These are phyloP conservation scores for Salvia sclarea DNA, from an alignment of 305 asterid species.

Conservation along the genomic window DNA sequence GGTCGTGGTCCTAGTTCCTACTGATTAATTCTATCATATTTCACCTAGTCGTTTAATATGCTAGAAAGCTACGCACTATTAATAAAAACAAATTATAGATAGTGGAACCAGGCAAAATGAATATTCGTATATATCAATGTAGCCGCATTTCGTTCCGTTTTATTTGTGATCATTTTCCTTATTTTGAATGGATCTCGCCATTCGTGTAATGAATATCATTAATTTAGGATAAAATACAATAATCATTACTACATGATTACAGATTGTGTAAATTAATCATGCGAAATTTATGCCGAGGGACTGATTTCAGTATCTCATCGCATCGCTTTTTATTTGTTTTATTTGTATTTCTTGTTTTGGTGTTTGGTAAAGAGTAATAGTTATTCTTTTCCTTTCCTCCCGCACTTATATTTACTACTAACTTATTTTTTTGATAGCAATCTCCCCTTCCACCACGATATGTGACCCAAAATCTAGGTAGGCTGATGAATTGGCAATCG, in stretches of 20 bases:
- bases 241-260: background rate
- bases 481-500: too few species aligned
- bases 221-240: background rate
- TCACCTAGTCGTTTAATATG: too few species aligned
- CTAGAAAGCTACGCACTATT: too few species aligned
- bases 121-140: too few species aligned
- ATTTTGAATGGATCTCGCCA: too few species aligned
- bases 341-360: background rate
- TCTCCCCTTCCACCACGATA: background rate
- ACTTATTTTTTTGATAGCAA: background rate
- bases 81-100: too few species aligned
- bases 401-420: background rate
- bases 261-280: background rate
- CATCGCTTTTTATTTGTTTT: background rate
- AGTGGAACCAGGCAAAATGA: too few species aligned
- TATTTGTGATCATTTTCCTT: too few species aligned
- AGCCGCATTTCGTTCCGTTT: too few species aligned
- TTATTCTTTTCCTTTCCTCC: background rate
- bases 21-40: too few species aligned
- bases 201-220: background rate
- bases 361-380: background rate
- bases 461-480: slow-evolving; percentile 13
- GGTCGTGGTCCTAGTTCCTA: too few species aligned
- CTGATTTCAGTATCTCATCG: background rate
- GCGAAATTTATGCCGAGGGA: background rate